Percentiles rank a stretch among this genome's conserved stretches.
phyloP scores from a whole-genome alignment of 164 flowering plant genomes.

The Annona cherimola region DNA sequence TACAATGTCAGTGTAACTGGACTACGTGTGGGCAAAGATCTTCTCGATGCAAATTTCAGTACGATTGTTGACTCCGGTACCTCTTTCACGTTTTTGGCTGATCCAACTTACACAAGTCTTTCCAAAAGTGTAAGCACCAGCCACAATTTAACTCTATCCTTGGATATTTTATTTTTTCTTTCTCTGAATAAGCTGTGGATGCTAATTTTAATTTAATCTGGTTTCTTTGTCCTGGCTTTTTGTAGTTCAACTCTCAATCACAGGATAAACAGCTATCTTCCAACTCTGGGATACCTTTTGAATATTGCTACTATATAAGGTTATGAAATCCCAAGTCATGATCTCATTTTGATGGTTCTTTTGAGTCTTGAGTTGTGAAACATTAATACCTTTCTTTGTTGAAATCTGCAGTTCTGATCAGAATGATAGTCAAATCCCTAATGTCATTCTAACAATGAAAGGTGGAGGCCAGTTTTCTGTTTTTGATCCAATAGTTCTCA shows the following conservation, averaged over 20 bases:
- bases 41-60: constrained; percentile 30
- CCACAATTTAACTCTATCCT: background rate
- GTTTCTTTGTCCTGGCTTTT: constrained; percentile 7
- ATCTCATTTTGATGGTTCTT: background rate
- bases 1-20: constrained; percentile 65
- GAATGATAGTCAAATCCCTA: constrained; percentile 12
- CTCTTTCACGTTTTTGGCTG: constrained; percentile 75
- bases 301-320: constrained; percentile 69
- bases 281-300: constrained; percentile 45
- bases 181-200: background rate
- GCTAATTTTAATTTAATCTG: background rate
- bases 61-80: constrained; percentile 89
- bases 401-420: constrained; percentile 35
- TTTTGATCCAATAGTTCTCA: constrained; percentile 16
- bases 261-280: constrained; percentile 26
- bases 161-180: background rate
- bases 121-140: constrained; percentile 59
- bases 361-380: background rate
- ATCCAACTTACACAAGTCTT: constrained; percentile 67
- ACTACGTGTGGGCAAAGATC: constrained; percentile 39
- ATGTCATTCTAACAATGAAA: constrained; percentile 26
- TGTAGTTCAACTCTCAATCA: constrained; percentile 62
- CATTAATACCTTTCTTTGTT: background rate
- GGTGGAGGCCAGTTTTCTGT: constrained; percentile 28
- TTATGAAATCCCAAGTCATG: constrained; percentile 9